phyloP scores from a whole-genome alignment of 257 asterid genomes.

The Coffea eugenioides region DNA sequence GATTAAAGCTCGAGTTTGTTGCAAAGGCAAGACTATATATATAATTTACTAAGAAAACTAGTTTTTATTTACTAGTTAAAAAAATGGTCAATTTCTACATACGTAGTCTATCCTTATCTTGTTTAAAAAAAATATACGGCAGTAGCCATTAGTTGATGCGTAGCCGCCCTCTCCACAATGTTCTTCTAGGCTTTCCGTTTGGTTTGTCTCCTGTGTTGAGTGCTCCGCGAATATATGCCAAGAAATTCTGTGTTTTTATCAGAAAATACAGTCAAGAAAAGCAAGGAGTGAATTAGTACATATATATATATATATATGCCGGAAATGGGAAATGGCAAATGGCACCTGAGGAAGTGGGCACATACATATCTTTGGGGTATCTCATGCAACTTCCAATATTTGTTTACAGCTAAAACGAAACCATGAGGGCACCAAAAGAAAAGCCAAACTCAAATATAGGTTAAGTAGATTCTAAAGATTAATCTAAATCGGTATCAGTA shows the following conservation, averaged over 20 bases:
- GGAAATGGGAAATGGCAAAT: too few relatives aligned
- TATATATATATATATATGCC: too few relatives aligned
- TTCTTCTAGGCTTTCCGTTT: neutral
- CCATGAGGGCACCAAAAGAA: too few relatives aligned
- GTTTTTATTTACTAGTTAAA: neutral
- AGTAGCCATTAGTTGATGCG: neutral
- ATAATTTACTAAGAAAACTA: too few relatives aligned
- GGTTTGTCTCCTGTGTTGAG: neutral
- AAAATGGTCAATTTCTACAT: neutral
- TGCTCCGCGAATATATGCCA: neutral
- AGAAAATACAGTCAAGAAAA: too few relatives aligned
- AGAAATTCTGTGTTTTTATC: too few relatives aligned
- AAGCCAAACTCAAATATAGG: neutral
- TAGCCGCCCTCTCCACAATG: slow-evolving; percentile 11
- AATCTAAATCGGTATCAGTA: neutral
- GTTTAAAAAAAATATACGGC: neutral
- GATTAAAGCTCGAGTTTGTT: too few relatives aligned
- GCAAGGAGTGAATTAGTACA: too few relatives aligned
- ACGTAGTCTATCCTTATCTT: neutral
- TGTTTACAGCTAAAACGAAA: neutral
- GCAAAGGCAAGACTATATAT: too few relatives aligned
- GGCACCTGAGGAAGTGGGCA: neutral
- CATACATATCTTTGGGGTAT: neutral
- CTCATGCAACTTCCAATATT: neutral
- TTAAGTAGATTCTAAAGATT: too few relatives aligned